Evolutionary conservation across 148 eudicot genomes (phyloP).

Genomic region (Vaccinium corymbosum): DNA sequence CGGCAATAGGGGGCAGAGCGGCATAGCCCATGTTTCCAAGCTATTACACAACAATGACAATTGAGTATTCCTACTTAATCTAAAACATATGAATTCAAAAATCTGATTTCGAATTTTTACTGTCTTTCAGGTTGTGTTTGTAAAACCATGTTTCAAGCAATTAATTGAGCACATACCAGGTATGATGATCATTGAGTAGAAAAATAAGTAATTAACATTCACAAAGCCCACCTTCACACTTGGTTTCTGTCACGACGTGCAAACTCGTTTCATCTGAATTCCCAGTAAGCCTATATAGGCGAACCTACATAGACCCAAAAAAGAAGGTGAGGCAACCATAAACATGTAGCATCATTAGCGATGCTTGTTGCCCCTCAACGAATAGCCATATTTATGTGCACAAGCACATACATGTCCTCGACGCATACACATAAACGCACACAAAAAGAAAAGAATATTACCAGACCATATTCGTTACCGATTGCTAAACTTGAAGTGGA

Average conservation of each 20-base stretch:
- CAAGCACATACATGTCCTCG: neutral
- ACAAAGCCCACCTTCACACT: conserved; percentile 52
- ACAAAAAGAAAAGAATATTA: conserved; percentile 25
- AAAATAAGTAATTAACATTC: neutral
- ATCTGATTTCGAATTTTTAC: conserved; percentile 7
- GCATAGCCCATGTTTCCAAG: neutral
- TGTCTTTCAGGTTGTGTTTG: conserved; percentile 10
- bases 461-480: conserved; percentile 76
- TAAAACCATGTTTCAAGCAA: conserved; percentile 7
- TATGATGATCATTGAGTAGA: neutral
- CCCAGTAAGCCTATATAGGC: conserved; percentile 44
- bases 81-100: neutral
- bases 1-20: neutral
- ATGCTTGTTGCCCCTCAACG: conserved; percentile 3
- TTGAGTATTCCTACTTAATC: neutral
- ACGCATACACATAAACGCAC: neutral
- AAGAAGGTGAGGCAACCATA: conserved; percentile 11
- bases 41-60: neutral
- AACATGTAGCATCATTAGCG: neutral
- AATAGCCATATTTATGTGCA: conserved; percentile 1
- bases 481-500: conserved; percentile 54
- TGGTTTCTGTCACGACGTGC: conserved; percentile 53
- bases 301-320: conserved; percentile 45
- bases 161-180: neutral
- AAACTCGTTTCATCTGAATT: conserved; percentile 30